Percentiles rank a stretch among this genome's conserved stretches.
phyloP scores from a whole-genome alignment of 2,329 filamentous ascomycete genomes.

The Diaporthe sp. region DNA sequence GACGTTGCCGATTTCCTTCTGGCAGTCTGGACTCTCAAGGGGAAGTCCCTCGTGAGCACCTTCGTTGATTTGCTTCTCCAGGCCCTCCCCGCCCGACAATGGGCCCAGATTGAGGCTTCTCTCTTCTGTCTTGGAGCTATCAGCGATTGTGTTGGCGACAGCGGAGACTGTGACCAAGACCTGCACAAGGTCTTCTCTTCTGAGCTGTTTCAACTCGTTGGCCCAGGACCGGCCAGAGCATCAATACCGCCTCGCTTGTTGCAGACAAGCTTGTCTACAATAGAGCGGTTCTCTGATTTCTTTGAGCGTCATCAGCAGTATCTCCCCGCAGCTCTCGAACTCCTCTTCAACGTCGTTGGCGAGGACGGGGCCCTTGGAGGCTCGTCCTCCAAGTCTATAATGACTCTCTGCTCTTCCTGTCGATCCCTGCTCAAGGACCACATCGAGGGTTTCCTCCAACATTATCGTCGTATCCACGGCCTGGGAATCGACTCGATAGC shows the following conservation, averaged over 20 bases:
- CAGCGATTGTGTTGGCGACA: conserved; percentile 73
- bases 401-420: conserved; percentile 81
- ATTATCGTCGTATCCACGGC: conserved; percentile 69
- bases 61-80: conserved; percentile 69
- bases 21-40: conserved; percentile 74
- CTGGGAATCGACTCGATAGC: conserved; percentile 71
- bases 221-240: conserved; percentile 55
- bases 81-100: conserved; percentile 61
- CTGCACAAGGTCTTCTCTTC: conserved; percentile 73
- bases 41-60: conserved; percentile 65
- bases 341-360: conserved; percentile 78
- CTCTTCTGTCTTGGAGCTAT: conserved; percentile 75
- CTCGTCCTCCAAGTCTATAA: conserved; percentile 81
- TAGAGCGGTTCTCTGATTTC: conserved; percentile 81
- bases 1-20: conserved; percentile 85
- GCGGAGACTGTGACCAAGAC: conserved; percentile 68
- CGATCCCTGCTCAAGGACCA: conserved; percentile 76
- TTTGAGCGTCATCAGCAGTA: conserved; percentile 78
- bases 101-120: conserved; percentile 72
- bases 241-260: conserved; percentile 72
- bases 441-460: conserved; percentile 74
- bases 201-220: conserved; percentile 67
- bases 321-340: conserved; percentile 78
- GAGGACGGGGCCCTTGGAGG: conserved; percentile 69
- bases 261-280: conserved; percentile 76